Evolutionary conservation across 1,284 basidiomycete species (phyloP), one percentile per base, ranked within the genome.

Genomic region (Inonotus hispidus): DNA sequence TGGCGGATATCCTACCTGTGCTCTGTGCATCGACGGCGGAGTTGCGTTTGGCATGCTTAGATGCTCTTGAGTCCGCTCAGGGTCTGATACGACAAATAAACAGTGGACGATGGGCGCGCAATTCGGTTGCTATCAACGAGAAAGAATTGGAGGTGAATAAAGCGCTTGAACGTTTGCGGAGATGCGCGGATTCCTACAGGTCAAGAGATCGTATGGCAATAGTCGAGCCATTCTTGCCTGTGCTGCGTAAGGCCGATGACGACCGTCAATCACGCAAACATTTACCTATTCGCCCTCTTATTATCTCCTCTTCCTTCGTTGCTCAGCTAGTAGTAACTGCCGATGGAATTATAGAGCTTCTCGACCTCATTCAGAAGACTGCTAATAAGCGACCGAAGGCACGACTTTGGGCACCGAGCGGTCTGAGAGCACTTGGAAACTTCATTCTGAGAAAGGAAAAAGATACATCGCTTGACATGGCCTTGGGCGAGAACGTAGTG

Each of bases 391-490:
- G 80, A 8, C 69, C 65, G 53, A 63, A 64, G 49, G 77, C 76
- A 59, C 69, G 78, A 56, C 63, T 84, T 50, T 84, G 82, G 82
- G 77, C 75, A 29, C 82, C 82, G 25, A 79, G 74, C 55, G 77
- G 77, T 13, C 60, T 83, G 43, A 66, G 82, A 60, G 69, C 73
- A 56, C 66, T 82, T 0, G 75, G 76, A 58, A 75, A 74, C 60
- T 64, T 75, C 35, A 56, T 77, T 4, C 69, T 68, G 16, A 69
- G 67, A 45, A 65, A 67, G 29, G 66, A 66, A 3, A 69, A 68
- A 21, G 65, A 64, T 21, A 71, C 63, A 23, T 71, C 58, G 3
- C 60, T 61, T 4, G 56, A 64, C 67, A 60, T 63, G 52, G 53
- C 45, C 14, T 53, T 56, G 29, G 63, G 60, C 25, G 60, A 64